Percentiles rank a stretch among this genome's conserved stretches.
These are phyloP conservation scores for Fusarium nodosum DNA, from an alignment of 2,329 filamentous ascomycete genomes.

Conservation along the genomic window DNA sequence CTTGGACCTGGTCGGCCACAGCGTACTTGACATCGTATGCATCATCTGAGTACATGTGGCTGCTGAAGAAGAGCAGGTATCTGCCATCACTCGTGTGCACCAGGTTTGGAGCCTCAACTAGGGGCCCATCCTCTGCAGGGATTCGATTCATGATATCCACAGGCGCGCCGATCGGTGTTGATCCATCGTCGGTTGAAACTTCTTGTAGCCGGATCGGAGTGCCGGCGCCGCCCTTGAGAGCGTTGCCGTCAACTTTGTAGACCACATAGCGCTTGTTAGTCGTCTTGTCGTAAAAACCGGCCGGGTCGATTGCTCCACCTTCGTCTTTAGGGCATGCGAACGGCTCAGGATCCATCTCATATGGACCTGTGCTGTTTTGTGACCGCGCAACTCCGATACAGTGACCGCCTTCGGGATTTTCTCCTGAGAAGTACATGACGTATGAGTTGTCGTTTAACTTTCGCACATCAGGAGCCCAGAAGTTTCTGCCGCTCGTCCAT, in stretches of 20 bases:
- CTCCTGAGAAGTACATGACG: conserved; percentile 71
- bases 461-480: conserved; percentile 74
- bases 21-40: conserved; percentile 73
- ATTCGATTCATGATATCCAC: conserved; percentile 62
- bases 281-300: conserved; percentile 69
- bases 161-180: conserved; percentile 65
- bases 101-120: conserved; percentile 73
- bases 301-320: conserved; percentile 74
- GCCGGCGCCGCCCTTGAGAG: conserved; percentile 57
- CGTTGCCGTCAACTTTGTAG: conserved; percentile 77
- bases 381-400: conserved; percentile 71
- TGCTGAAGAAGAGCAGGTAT: conserved; percentile 74
- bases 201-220: conserved; percentile 72
- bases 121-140: conserved; percentile 60
- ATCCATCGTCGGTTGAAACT: conserved; percentile 62
- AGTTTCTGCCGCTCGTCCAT: conserved; percentile 68
- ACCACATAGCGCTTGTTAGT: conserved; percentile 68
- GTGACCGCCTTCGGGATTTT: conserved; percentile 61
- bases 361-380: conserved; percentile 64
- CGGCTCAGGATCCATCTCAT: conserved; percentile 60
- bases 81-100: conserved; percentile 60
- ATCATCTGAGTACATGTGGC: conserved; percentile 68
- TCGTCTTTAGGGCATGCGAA: conserved; percentile 65
- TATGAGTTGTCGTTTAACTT: conserved; percentile 64
- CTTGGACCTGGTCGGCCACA: conserved; percentile 56